Percentiles rank a stretch among this genome's conserved stretches.
Evolutionary conservation across 768 basidiomycete species (phyloP).

Genomic region (Mycena haematopus): DNA sequence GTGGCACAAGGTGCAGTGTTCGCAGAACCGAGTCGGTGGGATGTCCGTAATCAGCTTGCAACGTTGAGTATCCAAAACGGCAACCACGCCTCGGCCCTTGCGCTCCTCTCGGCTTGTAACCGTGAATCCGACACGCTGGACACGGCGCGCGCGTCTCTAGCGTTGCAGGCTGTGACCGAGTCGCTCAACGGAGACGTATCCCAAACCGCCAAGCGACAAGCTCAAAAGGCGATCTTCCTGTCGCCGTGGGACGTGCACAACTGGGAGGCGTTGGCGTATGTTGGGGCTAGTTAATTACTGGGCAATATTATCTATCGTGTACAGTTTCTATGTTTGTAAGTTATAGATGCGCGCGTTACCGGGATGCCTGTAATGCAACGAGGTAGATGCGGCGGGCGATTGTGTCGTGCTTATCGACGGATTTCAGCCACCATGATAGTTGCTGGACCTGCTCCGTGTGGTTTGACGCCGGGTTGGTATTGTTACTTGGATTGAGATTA

Average conservation of each 20-base stretch:
- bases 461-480: conserved; percentile 46
- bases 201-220: conserved; percentile 46
- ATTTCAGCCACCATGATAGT: conserved; percentile 71
- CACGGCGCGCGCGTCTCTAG: conserved; percentile 48
- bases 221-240: conserved; percentile 71
- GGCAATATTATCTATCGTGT: conserved; percentile 29
- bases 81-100: conserved; percentile 48
- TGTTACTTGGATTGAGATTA: conserved; percentile 23
- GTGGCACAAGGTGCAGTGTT: conserved; percentile 64
- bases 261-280: conserved; percentile 70
- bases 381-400: conserved; percentile 59
- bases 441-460: conserved; percentile 54
- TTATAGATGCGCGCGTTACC: conserved; percentile 10
- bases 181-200: conserved; percentile 30
- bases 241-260: conserved; percentile 55
- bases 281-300: conserved; percentile 39
- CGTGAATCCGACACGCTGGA: conserved; percentile 40
- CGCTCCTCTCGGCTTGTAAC: conserved; percentile 47
- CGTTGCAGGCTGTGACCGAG: conserved; percentile 57
- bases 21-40: conserved; percentile 57
- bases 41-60: conserved; percentile 61
- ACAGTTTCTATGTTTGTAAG: conserved; percentile 20
- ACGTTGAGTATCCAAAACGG: conserved; percentile 58
- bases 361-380: conserved; percentile 36
- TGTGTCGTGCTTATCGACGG: conserved; percentile 45